These are phyloP conservation scores for Solanum chaucha DNA, from an alignment of 257 asterid genomes.

Conservation along the genomic window DNA sequence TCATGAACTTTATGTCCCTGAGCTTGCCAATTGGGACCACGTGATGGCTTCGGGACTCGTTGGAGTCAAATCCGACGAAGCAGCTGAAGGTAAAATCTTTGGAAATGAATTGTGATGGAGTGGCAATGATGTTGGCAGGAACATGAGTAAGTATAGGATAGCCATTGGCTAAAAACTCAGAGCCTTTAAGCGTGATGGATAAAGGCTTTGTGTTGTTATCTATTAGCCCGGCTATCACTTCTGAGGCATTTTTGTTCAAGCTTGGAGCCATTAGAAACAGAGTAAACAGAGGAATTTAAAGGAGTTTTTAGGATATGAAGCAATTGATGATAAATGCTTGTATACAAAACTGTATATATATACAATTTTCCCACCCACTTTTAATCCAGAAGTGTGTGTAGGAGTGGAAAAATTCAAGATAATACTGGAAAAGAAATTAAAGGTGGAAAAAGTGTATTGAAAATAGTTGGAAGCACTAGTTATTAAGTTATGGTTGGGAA, in stretches of 20 bases:
- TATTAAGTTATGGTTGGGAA: neutral
- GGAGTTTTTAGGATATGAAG: neutral
- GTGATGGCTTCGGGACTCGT: slow-evolving; percentile 2
- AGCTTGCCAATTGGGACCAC: slow-evolving; percentile 22
- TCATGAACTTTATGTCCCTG: slow-evolving; percentile 13
- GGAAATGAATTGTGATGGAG: slow-evolving; percentile 5
- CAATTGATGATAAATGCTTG: neutral
- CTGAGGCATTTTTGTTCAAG: slow-evolving; percentile 7
- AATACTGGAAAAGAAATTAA: neutral
- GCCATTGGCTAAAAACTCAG: slow-evolving; percentile 13
- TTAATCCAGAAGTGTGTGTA: neutral
- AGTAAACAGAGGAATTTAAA: neutral
- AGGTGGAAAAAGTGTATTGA: neutral
- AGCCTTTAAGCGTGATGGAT: slow-evolving; percentile 7
- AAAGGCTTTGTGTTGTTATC: slow-evolving; percentile 1
- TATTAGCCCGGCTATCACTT: neutral
- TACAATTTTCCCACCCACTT: neutral
- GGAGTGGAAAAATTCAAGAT: neutral
- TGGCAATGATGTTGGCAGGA: slow-evolving; percentile 2
- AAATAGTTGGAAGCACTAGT: neutral
- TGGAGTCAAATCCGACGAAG: slow-evolving; percentile 14
- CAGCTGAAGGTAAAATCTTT: slow-evolving; percentile 7
- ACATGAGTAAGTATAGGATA: slow-evolving; percentile 17
- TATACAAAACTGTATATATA: neutral
- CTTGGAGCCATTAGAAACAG: slow-evolving; percentile 16